These are phyloP conservation scores for Beauveria scarabaeidicola DNA, from an alignment of 2,329 filamentous ascomycete species.

Conservation along the genomic window DNA sequence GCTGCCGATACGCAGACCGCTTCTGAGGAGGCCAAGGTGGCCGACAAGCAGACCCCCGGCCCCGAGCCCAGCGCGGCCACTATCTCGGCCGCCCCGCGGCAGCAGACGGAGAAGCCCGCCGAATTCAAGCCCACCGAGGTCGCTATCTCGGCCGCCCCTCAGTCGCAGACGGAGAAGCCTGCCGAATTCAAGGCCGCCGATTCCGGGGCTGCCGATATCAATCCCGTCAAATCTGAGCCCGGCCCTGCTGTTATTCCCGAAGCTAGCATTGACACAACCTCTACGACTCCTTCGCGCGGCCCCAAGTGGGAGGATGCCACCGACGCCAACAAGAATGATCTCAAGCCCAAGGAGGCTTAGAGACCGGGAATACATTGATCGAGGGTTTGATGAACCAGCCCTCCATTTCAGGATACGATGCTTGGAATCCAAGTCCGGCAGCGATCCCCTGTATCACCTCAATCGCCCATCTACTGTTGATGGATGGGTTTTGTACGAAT, in stretches of 20 bases:
- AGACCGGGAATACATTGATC: background rate
- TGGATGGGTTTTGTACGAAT: background rate
- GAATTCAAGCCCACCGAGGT: background rate
- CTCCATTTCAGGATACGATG: background rate
- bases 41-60: background rate
- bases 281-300: slow-evolving; percentile 8
- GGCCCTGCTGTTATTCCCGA: background rate
- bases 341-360: slow-evolving; percentile 12
- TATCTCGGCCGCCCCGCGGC: background rate
- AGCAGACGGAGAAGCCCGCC: background rate
- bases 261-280: background rate
- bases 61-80: background rate
- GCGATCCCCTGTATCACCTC: slow-evolving; percentile 2
- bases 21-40: background rate
- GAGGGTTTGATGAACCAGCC: background rate
- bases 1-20: background rate
- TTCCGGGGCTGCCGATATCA: no score
- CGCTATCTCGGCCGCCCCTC: background rate
- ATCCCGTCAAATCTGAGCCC: background rate
- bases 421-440: background rate
- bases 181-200: background rate
- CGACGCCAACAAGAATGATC: slow-evolving; percentile 18
- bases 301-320: slow-evolving; percentile 23
- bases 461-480: background rate
- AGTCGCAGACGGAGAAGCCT: background rate